Percentiles rank a stretch among this genome's conserved stretches.
phyloP scores from a whole-genome alignment of 768 basidiomycete genomes.

The Leccinum arenicola region DNA sequence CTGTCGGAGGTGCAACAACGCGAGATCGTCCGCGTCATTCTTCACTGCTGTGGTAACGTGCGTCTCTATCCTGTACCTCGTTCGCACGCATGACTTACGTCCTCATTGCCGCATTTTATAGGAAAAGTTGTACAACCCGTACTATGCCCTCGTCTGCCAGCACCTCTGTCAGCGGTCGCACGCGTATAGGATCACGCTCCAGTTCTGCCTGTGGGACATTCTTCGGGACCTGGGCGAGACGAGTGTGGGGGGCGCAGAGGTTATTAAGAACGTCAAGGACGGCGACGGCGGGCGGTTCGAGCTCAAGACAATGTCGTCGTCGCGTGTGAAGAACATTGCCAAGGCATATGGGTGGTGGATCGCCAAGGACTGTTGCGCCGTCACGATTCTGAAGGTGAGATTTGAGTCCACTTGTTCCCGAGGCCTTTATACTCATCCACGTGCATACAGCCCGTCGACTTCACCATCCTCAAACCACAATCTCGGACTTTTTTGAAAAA shows the following conservation, averaged over 20 bases:
- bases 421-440: background rate
- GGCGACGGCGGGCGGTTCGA: slow-evolving; percentile 41
- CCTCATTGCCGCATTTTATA: background rate
- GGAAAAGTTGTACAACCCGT: slow-evolving; percentile 95
- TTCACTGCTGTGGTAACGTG: slow-evolving; percentile 93
- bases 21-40: slow-evolving; percentile 87
- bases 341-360: slow-evolving; percentile 92
- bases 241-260: slow-evolving; percentile 73
- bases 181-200: slow-evolving; percentile 86
- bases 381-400: slow-evolving; percentile 80
- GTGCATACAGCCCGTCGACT: slow-evolving; percentile 76
- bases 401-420: background rate
- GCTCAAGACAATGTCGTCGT: slow-evolving; percentile 51
- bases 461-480: slow-evolving; percentile 64
- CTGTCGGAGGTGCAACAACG: slow-evolving; percentile 90
- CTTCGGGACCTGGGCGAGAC: slow-evolving; percentile 86
- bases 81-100: background rate
- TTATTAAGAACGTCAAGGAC: slow-evolving; percentile 59
- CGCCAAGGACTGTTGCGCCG: slow-evolving; percentile 72
- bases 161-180: slow-evolving; percentile 78
- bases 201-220: slow-evolving; percentile 97
- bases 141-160: slow-evolving; percentile 86
- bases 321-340: slow-evolving; percentile 70
- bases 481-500: slow-evolving; percentile 67
- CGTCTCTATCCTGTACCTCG: slow-evolving; percentile 16